Percentiles rank a stretch among this genome's conserved stretches.
Conservation (phyloP, 2,329 filamentous ascomycete genomes). For the Thielaviopsis ethacetica region DNA sequence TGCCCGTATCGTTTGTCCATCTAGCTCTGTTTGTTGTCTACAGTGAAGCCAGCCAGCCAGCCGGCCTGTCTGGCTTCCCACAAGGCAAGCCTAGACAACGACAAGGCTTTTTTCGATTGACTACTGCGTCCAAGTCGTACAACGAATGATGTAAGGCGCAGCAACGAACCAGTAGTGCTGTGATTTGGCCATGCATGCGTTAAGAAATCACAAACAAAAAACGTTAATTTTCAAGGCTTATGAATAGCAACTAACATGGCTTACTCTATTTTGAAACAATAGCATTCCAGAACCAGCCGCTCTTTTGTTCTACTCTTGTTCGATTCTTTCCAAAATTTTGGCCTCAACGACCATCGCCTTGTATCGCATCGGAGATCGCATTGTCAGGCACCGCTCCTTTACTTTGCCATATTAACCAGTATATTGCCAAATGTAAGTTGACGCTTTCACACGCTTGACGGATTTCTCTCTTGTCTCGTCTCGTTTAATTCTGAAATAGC, state of each 20-base stretch:
- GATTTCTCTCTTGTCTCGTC: not conserved
- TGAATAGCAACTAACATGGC: not conserved
- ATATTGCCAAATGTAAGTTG: not conserved
- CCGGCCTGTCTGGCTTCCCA: not conserved
- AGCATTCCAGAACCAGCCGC: not conserved
- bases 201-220: not conserved
- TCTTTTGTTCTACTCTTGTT: not conserved
- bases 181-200: too few species aligned
- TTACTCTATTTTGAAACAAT: not conserved
- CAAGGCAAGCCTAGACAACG: not conserved
- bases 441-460: not conserved
- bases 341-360: not conserved
- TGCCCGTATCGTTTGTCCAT: not conserved
- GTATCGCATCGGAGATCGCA: not conserved
- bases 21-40: not conserved
- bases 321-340: not conserved
- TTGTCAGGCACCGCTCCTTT: not conserved
- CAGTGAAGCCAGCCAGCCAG: not conserved
- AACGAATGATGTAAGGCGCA: not conserved
- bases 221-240: not conserved
- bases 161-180: not conserved
- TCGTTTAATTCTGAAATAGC: slow-evolving; percentile 4
- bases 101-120: not conserved
- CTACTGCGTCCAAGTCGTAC: too few species aligned
- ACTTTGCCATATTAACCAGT: not conserved